Evolutionary conservation across 257 asterid species (phyloP), one percentile per base, ranked within the genome.

Genomic region (Capsicum pubescens): DNA sequence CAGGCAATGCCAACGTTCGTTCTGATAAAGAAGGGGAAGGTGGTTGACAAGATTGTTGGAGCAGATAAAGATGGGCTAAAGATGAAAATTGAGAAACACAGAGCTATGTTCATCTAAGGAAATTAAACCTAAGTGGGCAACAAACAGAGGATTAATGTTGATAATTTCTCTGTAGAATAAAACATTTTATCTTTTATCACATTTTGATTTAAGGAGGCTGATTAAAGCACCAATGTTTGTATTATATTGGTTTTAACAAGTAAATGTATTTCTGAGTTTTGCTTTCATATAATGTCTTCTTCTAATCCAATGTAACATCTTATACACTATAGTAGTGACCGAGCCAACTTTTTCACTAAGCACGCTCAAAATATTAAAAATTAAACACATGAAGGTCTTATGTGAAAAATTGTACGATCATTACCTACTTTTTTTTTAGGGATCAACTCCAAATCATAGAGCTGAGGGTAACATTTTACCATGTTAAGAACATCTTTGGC

Each of bases 1-100:
- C 88, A 90, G 39, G 90, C 89, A 69, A 87, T 92, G 98, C 96
- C 97, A 56, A 91, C 97, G 9, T 91, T 92, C 87, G 32, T 93
- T 63, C 46, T 95, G 87, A 82, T 93, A 15, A 93, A 89, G 91
- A 83, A 81, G 86, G 97, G 98, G 46, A 89, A 93, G 74, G 87
- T 81, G 56, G 87, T 93, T 46, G 98, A 91, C 80, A 95, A 91
- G 83, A 84, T 87, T 61, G 89, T 90, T 7, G 91, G 90, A 56
- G 94, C 94, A 54, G 88, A 89, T 61, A 93, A 77, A 82, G 95
- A 91, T 21, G 94, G 91, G 7, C 88, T 92, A 35, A 86, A 72
- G 90, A 87, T 52, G 84, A 91, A 87, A 89, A 90, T 94, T 76
- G 93, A 94, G 66, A 91, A 90, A 50, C 90, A 92, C 74, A 91